Evolutionary conservation across 2,329 filamentous ascomycete genomes (phyloP), one percentile per base, ranked within the genome.

Genomic region (Xylariaceae sp.): DNA sequence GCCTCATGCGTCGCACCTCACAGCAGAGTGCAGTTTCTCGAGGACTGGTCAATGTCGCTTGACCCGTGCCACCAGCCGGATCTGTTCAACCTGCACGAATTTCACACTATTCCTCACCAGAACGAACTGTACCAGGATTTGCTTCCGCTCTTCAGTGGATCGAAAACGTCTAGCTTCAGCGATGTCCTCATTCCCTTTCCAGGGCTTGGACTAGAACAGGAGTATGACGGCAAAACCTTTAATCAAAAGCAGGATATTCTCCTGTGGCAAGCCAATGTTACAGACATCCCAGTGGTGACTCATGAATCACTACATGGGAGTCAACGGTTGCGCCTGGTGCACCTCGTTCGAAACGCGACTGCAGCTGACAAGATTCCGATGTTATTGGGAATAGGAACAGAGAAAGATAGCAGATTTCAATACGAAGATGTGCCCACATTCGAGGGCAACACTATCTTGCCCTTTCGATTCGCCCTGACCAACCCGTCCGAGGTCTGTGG

Each of bases 21-120:
- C 64, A 87, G 87, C 0, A 72, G 81, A 19, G 84, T 81, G 2
- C 83, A 84, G 27, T 87, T 89, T 63, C 72, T 90, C 4, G 73
- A 76, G 3, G 77, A 88, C 62, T 91, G 87, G 84, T 74, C 77
- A 1, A 67, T 77, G 6, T 81, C 86, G 4, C 78, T 84, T 4
- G 80, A 89, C 46, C 77, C 86, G 31, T 95, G 89, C 66, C 80
- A 87, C 56, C 89, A 94, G 65, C 86, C 89, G 1, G 89, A 94
- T 60, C 74, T 92, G 34, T 80, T 83, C 31, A 78, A 85, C 57
- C 75, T 92, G 1, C 88, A 92, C 63, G 86, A 88, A 42, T 83
- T 92, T 64, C 83, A 88, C 67, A 76, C 88, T 41, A 83, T 80
- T 0, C 80, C 86, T 0, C 80, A 86, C 6, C 76, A 80, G 0